These are phyloP conservation scores for Ophiostoma populinum DNA, from an alignment of 2,329 filamentous ascomycete species.

Conservation along the genomic window DNA sequence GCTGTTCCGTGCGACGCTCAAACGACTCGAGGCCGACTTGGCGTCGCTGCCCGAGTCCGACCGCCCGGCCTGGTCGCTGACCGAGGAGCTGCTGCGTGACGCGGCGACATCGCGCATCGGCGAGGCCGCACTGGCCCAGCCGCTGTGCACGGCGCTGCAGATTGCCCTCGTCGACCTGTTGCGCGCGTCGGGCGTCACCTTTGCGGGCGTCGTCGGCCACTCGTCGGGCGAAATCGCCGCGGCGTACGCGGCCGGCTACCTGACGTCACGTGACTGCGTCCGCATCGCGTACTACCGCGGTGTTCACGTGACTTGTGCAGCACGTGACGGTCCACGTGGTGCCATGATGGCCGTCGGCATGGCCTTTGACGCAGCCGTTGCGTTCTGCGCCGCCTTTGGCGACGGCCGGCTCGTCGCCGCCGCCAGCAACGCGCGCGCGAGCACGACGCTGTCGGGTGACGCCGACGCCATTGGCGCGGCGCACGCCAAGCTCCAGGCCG, in stretches of 20 bases:
- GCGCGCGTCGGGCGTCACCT: conserved; percentile 13
- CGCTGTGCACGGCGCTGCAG: conserved; percentile 36
- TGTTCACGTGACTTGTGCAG: too few species aligned
- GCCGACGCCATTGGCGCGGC: conserved; percentile 15
- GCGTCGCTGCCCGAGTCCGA: conserved; percentile 3
- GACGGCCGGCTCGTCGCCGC: conserved; percentile 15
- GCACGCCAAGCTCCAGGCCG: conserved; percentile 10
- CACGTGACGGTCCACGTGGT: conserved; percentile 14
- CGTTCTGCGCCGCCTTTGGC: conserved; percentile 15
- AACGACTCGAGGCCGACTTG: conserved; percentile 6
- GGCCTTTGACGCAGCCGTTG: conserved; percentile 13
- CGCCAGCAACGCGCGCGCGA: conserved; percentile 17
- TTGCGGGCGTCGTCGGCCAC: conserved; percentile 21
- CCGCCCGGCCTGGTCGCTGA: conserved; percentile 10
- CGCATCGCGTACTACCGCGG: conserved; percentile 25
- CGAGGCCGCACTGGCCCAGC: conserved; percentile 26
- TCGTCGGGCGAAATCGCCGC: conserved; percentile 28
- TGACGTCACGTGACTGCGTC: conserved; percentile 21
- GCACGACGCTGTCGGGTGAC: conserved; percentile 22
- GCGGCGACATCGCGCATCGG: conserved; percentile 8
- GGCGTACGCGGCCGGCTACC: conserved; percentile 22
- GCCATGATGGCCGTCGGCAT: conserved; percentile 22
- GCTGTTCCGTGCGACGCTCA: conserved; percentile 3
- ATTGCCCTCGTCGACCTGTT: conserved; percentile 22
- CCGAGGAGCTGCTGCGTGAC: conserved; percentile 6